A percentile compares a stretch with the other conserved stretches of the same genome.
phyloP scores from a whole-genome alignment of 164 flowering plant genomes.

The Brasenia schreberi region DNA sequence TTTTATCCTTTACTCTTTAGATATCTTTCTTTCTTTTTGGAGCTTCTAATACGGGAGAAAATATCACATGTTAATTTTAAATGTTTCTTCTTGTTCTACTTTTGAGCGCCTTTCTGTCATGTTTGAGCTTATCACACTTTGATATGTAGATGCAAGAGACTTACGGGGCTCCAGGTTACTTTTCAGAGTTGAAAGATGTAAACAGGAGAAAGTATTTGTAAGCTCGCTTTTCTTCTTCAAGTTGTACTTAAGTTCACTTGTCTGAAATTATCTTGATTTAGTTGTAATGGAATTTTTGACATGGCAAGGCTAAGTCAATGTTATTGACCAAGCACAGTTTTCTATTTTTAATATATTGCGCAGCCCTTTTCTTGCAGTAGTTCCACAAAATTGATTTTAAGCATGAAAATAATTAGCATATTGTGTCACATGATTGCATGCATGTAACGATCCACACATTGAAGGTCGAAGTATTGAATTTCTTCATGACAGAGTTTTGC shows the following conservation, averaged over 20 bases:
- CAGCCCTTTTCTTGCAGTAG: too few species aligned
- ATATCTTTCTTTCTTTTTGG: too few species aligned
- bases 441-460: too few species aligned
- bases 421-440: too few species aligned
- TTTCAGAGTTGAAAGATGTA: constrained; percentile 37
- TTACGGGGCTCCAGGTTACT: constrained; percentile 94
- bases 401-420: too few species aligned
- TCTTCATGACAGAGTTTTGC: too few species aligned
- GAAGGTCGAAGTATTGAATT: too few species aligned
- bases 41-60: too few species aligned
- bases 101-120: neutral
- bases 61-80: too few species aligned
- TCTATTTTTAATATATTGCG: too few species aligned
- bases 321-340: neutral
- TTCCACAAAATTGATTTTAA: too few species aligned
- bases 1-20: too few species aligned
- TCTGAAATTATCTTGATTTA: neutral
- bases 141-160: constrained; percentile 64
- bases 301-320: neutral
- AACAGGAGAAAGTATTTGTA: constrained; percentile 36
- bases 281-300: neutral
- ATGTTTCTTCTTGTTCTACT: neutral
- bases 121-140: neutral
- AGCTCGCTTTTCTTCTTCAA: constrained; percentile 10
- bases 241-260: neutral